Evolutionary conservation across 495 filamentous ascomycete genomes (phyloP), one percentile per base, ranked within the genome.

Genomic region (Podospora comata): DNA sequence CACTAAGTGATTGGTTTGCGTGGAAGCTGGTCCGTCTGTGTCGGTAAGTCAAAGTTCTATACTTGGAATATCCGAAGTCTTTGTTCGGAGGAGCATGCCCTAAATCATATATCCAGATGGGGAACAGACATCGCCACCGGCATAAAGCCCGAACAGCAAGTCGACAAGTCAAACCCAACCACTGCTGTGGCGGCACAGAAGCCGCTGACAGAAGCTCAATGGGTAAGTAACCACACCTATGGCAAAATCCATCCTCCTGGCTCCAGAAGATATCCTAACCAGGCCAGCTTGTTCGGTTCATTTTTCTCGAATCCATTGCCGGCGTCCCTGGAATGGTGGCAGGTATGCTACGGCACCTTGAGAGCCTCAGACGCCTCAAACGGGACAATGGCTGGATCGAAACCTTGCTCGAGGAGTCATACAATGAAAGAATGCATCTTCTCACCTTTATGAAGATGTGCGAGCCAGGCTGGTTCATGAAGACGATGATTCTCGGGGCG

Each of bases 321-420:
- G 95, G 90, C 20, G 95, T 99, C 0, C 96, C 96, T 0, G 96
- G 96, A 0, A 98, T 98, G 93, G 96, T 98, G 5, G 95, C 89
- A 0, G 95, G 94, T 9, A 97, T 96, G 90, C 80, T 98, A 15
- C 84, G 95, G 20, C 95, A 99, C 79, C 81, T 99, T 6, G 86
- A 90, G 73, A 92, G 89, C 70, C 80, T 99, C 67, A 84, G 95
- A 58, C 84, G 88, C 6, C 88, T 99, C 82, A 93, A 92, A 81
- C 80, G 95, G 39, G 95, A 99, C 76, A 97, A 97, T 71, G 95
- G 96, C 76, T 98, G 95, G 94, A 98, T 99, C 70, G 94, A 97
- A 76, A 97, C 92, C 0, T 84, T 98, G 0, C 85, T 98, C 3
- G 95, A 97, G 77, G 95, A 99, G 79, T 89, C 88, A 60, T 97